These are phyloP conservation scores for Scorias spongiosa DNA, from an alignment of 2,329 filamentous ascomycete genomes.

Conservation along the genomic window DNA sequence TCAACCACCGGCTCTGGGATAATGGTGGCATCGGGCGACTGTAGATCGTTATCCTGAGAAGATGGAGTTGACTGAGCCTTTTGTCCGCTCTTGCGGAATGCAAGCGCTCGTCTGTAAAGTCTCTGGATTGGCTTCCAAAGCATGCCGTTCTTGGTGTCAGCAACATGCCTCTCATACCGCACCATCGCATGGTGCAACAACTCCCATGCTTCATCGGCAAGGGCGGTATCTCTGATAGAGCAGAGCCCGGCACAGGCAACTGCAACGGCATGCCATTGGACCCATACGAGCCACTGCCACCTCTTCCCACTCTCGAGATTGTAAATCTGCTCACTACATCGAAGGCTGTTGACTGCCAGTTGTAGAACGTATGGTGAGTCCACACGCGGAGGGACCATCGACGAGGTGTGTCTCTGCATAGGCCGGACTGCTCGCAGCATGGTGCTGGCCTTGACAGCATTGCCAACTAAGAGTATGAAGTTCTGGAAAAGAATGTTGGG, in stretches of 20 bases:
- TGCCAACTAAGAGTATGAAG: slow-evolving; percentile 9
- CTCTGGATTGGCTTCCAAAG: slow-evolving; percentile 42
- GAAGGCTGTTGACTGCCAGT: slow-evolving; percentile 31
- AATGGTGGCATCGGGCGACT: not conserved
- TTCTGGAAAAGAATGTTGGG: slow-evolving; percentile 8
- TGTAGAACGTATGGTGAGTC: slow-evolving; percentile 18
- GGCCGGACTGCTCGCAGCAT: slow-evolving; percentile 18
- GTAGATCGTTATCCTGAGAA: not conserved
- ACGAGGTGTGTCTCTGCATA: slow-evolving; percentile 8
- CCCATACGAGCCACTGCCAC: slow-evolving; percentile 37
- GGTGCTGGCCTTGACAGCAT: slow-evolving; percentile 12
- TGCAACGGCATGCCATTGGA: slow-evolving; percentile 41
- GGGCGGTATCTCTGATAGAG: slow-evolving; percentile 29
- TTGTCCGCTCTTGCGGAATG: slow-evolving; percentile 11
- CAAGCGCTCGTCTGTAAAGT: slow-evolving; percentile 33
- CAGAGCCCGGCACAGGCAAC: slow-evolving; percentile 40
- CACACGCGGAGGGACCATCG: slow-evolving; percentile 13
- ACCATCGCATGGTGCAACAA: slow-evolving; percentile 33
- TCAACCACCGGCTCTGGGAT: not conserved
- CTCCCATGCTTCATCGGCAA: slow-evolving; percentile 36
- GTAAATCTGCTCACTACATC: slow-evolving; percentile 22
- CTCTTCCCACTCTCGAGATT: slow-evolving; percentile 23
- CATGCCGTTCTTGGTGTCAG: slow-evolving; percentile 35
- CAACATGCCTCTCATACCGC: slow-evolving; percentile 30
- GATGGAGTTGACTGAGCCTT: slow-evolving; percentile 1